Base-by-base conservation (phyloP, 2,329 filamentous ascomycete genomes). In the Hymenoscyphus infarciens region DNA sequence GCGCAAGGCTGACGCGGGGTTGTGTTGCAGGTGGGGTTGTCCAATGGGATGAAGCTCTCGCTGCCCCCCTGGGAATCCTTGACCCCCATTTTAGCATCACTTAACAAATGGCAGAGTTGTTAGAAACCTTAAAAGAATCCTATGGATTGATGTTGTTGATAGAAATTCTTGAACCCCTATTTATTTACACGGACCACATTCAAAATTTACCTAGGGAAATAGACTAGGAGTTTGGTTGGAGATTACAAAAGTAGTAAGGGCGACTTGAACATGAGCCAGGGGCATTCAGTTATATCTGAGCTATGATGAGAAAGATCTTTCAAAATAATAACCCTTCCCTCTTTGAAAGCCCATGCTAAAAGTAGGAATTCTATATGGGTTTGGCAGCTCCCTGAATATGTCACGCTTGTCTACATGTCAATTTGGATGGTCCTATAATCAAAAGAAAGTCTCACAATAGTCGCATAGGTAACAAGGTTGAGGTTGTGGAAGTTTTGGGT, bases 1-100 rank as follows among this genome's bases (percentile, higher is more conserved):
- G 61, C 61, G 60, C 60, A 33, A 64, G 67, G 62, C 66, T 67
- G 63, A 64, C 49, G 64, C 59, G 62, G 62, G 62, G 62, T 61
- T 27, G 38, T 56, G 38, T 49, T 25, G 58, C 35, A 54, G 60
- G 11, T 22, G 45, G 45, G 45, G 45, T 52, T 22, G 22, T 11
- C 59, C 61, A 63, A 60, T 62, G 60, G 49, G 56, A 56, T 19
- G 45, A 54, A 56, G 42, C 56, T 54, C 38, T 56, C n/a, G 42
- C 56, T 49, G 52, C 56, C 54, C 54, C 58, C 58, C 10, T 27
- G 6, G 33, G 33, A 58, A 55, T 53, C 52, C 56, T 53, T 25
- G 45, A 39, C 13, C 49, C 57, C 31, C 25, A 22, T 56, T 49
- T 62, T 31, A 56, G 10, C 25, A 29, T 54, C 39, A 60, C 64